Evolutionary conservation across 352 stramenopile species (phyloP), one percentile per base, ranked within the genome.

Genomic region (Phytopythium montanum): DNA sequence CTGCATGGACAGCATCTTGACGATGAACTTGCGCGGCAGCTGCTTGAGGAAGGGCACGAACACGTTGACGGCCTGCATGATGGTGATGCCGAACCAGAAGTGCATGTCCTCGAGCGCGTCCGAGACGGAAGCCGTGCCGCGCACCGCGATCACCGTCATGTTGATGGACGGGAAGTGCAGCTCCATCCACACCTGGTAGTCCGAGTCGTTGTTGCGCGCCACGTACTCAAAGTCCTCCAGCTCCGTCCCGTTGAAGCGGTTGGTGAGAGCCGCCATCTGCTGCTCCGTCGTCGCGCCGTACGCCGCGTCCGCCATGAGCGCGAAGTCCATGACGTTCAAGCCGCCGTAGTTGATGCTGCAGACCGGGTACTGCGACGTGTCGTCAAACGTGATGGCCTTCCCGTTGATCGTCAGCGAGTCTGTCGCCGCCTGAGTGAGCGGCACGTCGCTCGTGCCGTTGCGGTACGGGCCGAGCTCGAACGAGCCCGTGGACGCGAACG

Each of bases 41-140:
- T 95, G 84, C 56, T 90, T 95, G 26, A 95, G 70, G 65, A 95
- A 92, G 21, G 83, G 85, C 51, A 95, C 69, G 31, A 93, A 92
- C 7, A 87, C 63, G 54, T 93, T 85, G 8, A 84, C 77, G 8
- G 77, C 79, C 59, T 94, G 84, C 84, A 95, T 95, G 62, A 93
- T 90, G 49, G 65, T 86, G 56, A 95, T 90, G 26, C 81, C 86
- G 49, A 95, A 93, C 82, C 84, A 93, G 62, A 81, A 95, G 64
- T 95, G 84, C 60, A 95, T 68, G 56, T 95, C 86, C 52, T 95
- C 80, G 18, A 94, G 75, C 10, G 84, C 84, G 51, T 95, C 86
- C 3, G 81, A 78, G 13, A 77, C 83, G 9, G 83, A 91, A 19
- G 83, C 85, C 54, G 85, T 95, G 21, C 85, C 85, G n/a, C 85